A percentile compares a stretch with the other conserved stretches of the same genome.
These are phyloP conservation scores for Syzygium grande DNA, from an alignment of 345 rosid species.

Conservation along the genomic window DNA sequence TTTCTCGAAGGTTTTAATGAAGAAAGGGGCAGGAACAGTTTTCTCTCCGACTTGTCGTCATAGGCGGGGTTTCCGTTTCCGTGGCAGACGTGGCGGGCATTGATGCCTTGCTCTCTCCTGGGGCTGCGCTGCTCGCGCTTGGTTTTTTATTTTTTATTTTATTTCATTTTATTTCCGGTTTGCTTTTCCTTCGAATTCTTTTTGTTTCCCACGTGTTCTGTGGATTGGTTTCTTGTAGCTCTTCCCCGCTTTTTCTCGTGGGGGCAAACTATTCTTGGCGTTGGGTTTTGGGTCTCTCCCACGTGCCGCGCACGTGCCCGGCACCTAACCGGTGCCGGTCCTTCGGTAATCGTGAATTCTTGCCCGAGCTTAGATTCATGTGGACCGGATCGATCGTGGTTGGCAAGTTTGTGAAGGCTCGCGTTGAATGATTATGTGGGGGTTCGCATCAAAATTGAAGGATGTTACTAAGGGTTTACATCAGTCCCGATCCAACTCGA, in stretches of 20 bases:
- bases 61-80: not conserved
- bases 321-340: not conserved
- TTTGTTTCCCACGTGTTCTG: not conserved
- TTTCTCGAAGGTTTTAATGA: not conserved
- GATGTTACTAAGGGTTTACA: not conserved
- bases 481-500: not conserved
- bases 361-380: not conserved
- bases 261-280: not conserved
- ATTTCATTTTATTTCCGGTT: not conserved
- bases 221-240: not conserved
- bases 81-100: not conserved
- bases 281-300: not conserved
- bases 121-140: not conserved
- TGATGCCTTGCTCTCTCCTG: not conserved
- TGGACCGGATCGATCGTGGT: not conserved
- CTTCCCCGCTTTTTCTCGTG: not conserved
- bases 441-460: not conserved
- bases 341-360: not conserved
- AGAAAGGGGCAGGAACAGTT: not conserved
- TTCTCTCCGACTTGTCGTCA: not conserved
- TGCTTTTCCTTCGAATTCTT: not conserved
- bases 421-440: accelerated
- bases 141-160: not conserved
- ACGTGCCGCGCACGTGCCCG: not conserved
- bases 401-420: not conserved